Percentiles rank a stretch among this genome's conserved stretches.
Conservation (phyloP, 305 asterid species). For the Salvia sclarea region DNA sequence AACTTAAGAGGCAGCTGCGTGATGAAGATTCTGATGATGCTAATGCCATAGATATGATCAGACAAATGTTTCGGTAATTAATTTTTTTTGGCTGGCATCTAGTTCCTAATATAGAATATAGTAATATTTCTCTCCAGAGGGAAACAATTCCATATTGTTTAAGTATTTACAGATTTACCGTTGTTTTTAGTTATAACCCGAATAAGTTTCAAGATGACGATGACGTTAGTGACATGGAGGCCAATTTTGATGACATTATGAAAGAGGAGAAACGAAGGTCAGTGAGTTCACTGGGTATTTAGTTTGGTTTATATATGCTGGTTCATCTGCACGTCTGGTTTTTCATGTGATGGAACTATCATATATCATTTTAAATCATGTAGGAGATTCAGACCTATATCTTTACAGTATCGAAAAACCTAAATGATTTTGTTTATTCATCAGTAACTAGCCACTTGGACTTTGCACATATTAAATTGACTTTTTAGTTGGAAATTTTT, state of each 20-base stretch:
- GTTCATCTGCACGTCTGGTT: background rate
- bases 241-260: conserved; percentile 62
- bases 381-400: background rate
- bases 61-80: conserved; percentile 66
- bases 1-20: conserved; percentile 45
- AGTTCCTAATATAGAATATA: conserved; percentile 5
- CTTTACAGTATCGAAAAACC: background rate
- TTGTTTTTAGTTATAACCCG: conserved; percentile 70
- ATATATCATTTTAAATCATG: background rate
- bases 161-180: background rate
- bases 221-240: conserved; percentile 88
- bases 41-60: conserved; percentile 50
- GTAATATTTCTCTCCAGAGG: too few relatives aligned
- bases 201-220: conserved; percentile 53
- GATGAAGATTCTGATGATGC: conserved; percentile 55
- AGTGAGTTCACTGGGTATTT: conserved; percentile 30
- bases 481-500: background rate
- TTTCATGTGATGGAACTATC: background rate
- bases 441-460: background rate
- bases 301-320: background rate
- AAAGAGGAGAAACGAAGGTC: conserved; percentile 81
- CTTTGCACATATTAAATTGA: background rate
- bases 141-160: background rate
- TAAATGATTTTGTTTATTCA: background rate
- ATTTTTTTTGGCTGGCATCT: background rate